phyloP scores from a whole-genome alignment of 2,329 filamentous ascomycete species.

The Claviceps pazoutovae region DNA sequence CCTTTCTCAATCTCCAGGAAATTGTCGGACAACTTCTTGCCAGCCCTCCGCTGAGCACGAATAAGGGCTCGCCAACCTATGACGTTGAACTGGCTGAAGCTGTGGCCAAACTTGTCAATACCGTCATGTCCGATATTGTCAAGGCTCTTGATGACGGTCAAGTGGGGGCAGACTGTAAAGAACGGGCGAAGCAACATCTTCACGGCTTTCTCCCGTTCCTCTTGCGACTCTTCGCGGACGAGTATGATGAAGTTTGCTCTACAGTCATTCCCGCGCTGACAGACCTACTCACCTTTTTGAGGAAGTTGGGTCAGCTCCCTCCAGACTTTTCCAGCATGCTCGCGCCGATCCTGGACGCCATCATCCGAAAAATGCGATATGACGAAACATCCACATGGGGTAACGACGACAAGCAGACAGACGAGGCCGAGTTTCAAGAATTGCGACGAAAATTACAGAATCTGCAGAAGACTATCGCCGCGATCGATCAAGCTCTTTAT shows the following conservation, averaged over 20 bases:
- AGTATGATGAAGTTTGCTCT: constrained; percentile 96
- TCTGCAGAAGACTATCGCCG: constrained; percentile 82
- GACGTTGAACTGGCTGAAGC: constrained; percentile 92
- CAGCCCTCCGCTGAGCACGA: constrained; percentile 67
- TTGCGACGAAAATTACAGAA: constrained; percentile 79
- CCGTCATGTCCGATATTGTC: constrained; percentile 73
- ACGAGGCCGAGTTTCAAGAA: constrained; percentile 95
- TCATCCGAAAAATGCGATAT: constrained; percentile 92
- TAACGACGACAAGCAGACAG: constrained; percentile 84
- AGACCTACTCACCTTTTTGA: constrained; percentile 80
- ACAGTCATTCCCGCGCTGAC: constrained; percentile 88
- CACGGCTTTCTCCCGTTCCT: constrained; percentile 76
- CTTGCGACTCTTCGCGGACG: constrained; percentile 89
- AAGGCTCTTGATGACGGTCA: constrained; percentile 61
- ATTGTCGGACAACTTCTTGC: constrained; percentile 77
- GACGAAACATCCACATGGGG: constrained; percentile 92
- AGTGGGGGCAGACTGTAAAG: constrained; percentile 48
- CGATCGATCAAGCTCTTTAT: constrained; percentile 77
- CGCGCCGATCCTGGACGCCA: constrained; percentile 75
- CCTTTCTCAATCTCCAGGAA: constrained; percentile 73
- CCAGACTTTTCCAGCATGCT: constrained; percentile 69
- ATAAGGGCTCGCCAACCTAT: constrained; percentile 70
- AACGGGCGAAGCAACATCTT: constrained; percentile 68
- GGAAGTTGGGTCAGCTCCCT: constrained; percentile 64
- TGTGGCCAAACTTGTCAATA: constrained; percentile 91